These are phyloP conservation scores for Geopyxis carbonaria DNA, from an alignment of 495 filamentous ascomycete species.

Conservation along the genomic window DNA sequence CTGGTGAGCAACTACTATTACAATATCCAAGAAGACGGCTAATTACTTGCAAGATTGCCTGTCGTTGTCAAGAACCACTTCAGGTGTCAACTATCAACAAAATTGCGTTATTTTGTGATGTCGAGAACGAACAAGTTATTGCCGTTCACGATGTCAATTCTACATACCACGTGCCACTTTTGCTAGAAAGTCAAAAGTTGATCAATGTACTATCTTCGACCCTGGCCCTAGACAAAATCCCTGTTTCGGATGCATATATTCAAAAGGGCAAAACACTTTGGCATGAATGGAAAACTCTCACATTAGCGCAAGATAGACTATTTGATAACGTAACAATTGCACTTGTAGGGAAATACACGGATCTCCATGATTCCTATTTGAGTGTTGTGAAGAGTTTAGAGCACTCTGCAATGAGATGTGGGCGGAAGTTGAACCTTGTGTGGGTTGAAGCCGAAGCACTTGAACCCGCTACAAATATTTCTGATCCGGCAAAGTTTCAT, in stretches of 20 bases:
- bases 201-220: conserved; percentile 41
- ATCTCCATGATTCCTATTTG: conserved; percentile 68
- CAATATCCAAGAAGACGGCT: not conserved
- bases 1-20: conserved; percentile 33
- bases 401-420: conserved; percentile 76
- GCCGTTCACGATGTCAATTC: conserved; percentile 71
- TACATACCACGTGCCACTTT: conserved; percentile 81
- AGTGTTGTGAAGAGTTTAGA: conserved; percentile 71
- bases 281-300: conserved; percentile 57
- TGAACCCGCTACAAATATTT: conserved; percentile 40
- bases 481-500: conserved; percentile 57
- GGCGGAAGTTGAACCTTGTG: conserved; percentile 57
- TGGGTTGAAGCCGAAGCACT: conserved; percentile 77
- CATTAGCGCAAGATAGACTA: conserved; percentile 39
- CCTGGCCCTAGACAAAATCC: conserved; percentile 40
- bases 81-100: conserved; percentile 63
- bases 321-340: conserved; percentile 61
- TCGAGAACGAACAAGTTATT: conserved; percentile 63
- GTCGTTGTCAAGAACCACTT: conserved; percentile 63
- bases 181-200: conserved; percentile 66
- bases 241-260: conserved; percentile 32
- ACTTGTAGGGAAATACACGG: conserved; percentile 81
- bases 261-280: conserved; percentile 46
- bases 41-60: conserved; percentile 49
- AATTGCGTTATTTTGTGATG: conserved; percentile 72